Evolutionary conservation across 306 rosid species (phyloP).

Genomic region (Quercus cerris): DNA sequence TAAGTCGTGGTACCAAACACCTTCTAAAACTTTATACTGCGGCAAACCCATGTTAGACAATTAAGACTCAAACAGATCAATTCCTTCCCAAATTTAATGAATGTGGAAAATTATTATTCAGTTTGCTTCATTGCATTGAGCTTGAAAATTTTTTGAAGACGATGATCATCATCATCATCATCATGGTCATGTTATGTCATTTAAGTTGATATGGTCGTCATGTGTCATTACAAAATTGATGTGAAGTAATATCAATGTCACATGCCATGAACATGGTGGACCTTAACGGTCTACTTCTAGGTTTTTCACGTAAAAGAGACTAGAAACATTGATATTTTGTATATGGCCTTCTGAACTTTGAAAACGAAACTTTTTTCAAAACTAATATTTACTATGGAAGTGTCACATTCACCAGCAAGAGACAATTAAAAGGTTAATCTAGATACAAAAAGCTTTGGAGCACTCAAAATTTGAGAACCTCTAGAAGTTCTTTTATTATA

Average conservation of each 20-base stretch:
- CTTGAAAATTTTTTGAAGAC: too few relatives aligned
- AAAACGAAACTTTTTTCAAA: too few relatives aligned
- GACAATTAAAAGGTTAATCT: not conserved
- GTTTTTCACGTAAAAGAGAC: conserved; percentile 29
- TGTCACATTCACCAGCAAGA: conserved; percentile 6
- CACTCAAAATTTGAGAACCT: not conserved
- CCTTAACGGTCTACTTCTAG: conserved; percentile 25
- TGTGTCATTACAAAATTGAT: conserved; percentile 15
- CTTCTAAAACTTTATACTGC: not conserved
- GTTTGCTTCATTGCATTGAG: too few relatives aligned
- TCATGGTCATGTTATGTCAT: too few relatives aligned
- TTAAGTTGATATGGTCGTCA: too few relatives aligned
- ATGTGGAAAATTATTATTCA: too few relatives aligned
- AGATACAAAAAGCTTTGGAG: not conserved
- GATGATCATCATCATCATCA: too few relatives aligned
- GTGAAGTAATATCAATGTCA: conserved; percentile 35
- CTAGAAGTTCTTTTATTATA: conserved; percentile 13
- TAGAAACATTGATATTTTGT: conserved; percentile 13
- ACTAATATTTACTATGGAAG: not conserved
- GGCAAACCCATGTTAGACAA: not conserved
- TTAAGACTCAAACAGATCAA: too few relatives aligned
- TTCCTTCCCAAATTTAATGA: too few relatives aligned
- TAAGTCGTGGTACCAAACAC: too few relatives aligned
- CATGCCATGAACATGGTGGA: conserved; percentile 31
- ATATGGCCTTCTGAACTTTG: too few relatives aligned